Base-by-base conservation (phyloP, 2,329 filamentous ascomycete species). In the Cordyceps cateniannulata region DNA sequence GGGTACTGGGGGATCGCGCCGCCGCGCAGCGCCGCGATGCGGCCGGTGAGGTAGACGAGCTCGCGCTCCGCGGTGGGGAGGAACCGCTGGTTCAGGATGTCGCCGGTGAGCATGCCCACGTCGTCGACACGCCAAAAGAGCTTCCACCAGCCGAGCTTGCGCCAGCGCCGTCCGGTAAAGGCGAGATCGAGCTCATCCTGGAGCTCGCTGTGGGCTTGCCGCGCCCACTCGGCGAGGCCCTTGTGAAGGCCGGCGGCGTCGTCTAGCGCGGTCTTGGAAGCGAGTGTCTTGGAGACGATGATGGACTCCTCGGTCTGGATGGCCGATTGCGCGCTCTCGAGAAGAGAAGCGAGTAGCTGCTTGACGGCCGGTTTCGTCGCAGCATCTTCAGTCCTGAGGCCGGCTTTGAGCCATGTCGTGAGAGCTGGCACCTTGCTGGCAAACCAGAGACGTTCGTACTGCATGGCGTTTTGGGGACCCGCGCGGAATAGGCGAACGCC, bases 51-150 rank as follows among this genome's bases (percentile, higher is more conserved):
- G 73, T 88, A 96, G 51, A 96, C 87, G n/a, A 91, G 82, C 59
- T 86, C 87, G 66, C 87, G 87, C 72, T 97, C 93, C 0, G 93
- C 88, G 3, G 83, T 83, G 0, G 86, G 83, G 3, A 99, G 81
- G 77, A 96, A 98, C 7, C 84, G 81, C 64, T 87, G 86, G 62
- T 84, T 83, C 3, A 97, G 78, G 63, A 97, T 88, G 66, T 95
- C 89, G 1, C 86, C 85, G 3, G 89, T 87, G 59, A 96, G 86
- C 81, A 93, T 89, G 3, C 86, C 85, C 12, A 97, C 91, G 68
- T 97, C 93, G 70, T 98, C 93, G 25, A 95, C 92, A 22, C 91
- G 86, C 92, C 92, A 96, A 70, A 96, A 92, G 0, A 98, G 81
- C 72, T 96, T 96, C 89, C 91, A 97, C 93, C 93, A 98, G 18